Conservation (phyloP, 306 rosid genomes). For the Quercus variabilis region DNA sequence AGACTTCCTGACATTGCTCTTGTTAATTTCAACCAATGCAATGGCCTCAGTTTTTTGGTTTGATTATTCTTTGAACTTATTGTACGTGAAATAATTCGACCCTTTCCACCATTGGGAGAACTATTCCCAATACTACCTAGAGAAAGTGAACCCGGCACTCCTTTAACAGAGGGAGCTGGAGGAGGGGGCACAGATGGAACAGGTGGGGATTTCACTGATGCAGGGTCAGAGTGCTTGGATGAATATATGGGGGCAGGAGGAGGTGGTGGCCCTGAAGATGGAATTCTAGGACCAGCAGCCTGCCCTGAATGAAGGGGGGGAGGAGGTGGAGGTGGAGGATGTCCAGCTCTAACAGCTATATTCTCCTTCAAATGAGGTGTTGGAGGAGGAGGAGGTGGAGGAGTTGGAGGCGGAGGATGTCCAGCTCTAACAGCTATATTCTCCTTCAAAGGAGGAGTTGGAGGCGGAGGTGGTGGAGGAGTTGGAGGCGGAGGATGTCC, state of each 20-base stretch:
- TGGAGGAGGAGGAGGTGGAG: constrained; percentile 29
- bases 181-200: constrained; percentile 64
- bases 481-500: constrained; percentile 42
- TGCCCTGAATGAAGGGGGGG: constrained; percentile 16
- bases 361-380: constrained; percentile 37
- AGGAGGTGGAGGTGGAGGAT: constrained; percentile 35
- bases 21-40: constrained; percentile 87
- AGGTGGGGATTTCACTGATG: constrained; percentile 23
- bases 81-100: constrained; percentile 48
- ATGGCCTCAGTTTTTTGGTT: constrained; percentile 78
- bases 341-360: constrained; percentile 16
- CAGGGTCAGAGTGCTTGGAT: constrained; percentile 22
- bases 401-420: constrained; percentile 42
- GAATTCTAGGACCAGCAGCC: constrained; percentile 21
- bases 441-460: constrained; percentile 25
- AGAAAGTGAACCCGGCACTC: constrained; percentile 32
- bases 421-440: constrained; percentile 17
- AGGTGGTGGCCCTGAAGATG: constrained; percentile 36
- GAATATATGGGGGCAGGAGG: constrained; percentile 19
- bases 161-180: constrained; percentile 45
- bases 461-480: constrained; percentile 15
- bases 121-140: constrained; percentile 31
- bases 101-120: constrained; percentile 40
- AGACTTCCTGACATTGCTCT: constrained; percentile 88
- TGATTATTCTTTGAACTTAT: constrained; percentile 40